These are phyloP conservation scores for Glonium stellatum DNA, from an alignment of 495 filamentous ascomycete species.

Conservation along the genomic window DNA sequence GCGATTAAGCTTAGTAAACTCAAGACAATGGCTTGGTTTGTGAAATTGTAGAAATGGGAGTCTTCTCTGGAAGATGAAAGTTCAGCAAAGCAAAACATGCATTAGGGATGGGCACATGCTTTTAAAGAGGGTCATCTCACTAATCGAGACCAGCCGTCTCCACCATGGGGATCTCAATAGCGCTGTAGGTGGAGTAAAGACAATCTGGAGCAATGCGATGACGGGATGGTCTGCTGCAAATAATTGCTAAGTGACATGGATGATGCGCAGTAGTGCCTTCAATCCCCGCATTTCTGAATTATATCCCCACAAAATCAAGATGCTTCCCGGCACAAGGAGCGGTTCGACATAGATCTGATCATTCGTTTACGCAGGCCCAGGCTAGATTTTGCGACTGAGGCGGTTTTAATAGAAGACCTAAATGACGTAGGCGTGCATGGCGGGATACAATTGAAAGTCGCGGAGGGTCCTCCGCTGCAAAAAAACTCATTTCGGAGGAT, in stretches of 20 bases:
- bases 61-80: not conserved
- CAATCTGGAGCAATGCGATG: not conserved
- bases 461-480: not conserved
- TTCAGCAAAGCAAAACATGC: not conserved
- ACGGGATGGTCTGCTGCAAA: not conserved
- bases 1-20: not conserved
- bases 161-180: too few relatives aligned
- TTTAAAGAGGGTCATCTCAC: not conserved
- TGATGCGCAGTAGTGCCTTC: not conserved
- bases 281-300: not conserved
- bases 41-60: not conserved
- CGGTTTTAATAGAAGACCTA: not conserved
- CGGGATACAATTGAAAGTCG: not conserved
- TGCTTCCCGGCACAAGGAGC: constrained; percentile 2
- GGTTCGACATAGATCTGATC: constrained; percentile 1
- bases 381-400: not conserved
- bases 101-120: not conserved
- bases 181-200: not conserved
- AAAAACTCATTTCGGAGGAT: not conserved
- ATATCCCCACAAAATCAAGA: not conserved
- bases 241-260: not conserved
- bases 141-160: too few relatives aligned
- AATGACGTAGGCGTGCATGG: constrained; percentile 13
- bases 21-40: not conserved
- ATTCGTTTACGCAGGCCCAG: not conserved